phyloP scores from a whole-genome alignment of 2,329 filamentous ascomycete species.

The Cytospora schulzeri region DNA sequence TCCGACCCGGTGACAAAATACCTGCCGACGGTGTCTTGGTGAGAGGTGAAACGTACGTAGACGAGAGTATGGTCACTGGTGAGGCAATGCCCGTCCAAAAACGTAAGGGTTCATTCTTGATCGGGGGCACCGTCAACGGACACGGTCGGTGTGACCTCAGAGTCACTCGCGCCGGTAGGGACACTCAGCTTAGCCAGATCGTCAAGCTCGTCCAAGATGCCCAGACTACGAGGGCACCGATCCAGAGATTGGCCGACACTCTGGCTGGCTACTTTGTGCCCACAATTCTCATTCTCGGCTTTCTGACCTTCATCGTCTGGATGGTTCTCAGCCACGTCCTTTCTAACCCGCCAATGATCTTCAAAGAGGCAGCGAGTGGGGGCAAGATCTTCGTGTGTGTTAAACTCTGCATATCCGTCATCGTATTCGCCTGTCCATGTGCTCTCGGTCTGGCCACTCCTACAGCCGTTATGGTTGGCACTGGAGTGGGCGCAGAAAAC shows the following conservation, averaged over 20 bases:
- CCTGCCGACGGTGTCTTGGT: slow-evolving; percentile 88
- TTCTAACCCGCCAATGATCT: slow-evolving; percentile 82
- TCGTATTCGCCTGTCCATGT: slow-evolving; percentile 97
- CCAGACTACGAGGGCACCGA: slow-evolving; percentile 90
- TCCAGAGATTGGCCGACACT: slow-evolving; percentile 87
- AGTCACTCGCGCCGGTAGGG: slow-evolving; percentile 87
- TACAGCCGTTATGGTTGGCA: slow-evolving; percentile 98
- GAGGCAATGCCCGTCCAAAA: slow-evolving; percentile 96
- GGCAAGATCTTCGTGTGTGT: slow-evolving; percentile 95
- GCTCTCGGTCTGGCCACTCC: slow-evolving; percentile 94
- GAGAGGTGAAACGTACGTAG: slow-evolving; percentile 87
- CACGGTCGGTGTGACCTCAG: slow-evolving; percentile 89
- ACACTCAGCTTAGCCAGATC: slow-evolving; percentile 97
- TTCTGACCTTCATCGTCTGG: slow-evolving; percentile 86
- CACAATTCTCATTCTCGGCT: slow-evolving; percentile 79
- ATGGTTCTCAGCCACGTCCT: slow-evolving; percentile 92
- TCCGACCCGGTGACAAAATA: slow-evolving; percentile 94
- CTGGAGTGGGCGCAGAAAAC: slow-evolving; percentile 92
- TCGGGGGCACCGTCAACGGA: slow-evolving; percentile 95
- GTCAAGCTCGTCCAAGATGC: slow-evolving; percentile 98
- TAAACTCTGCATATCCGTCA: slow-evolving; percentile 96
- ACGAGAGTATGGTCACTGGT: slow-evolving; percentile 98
- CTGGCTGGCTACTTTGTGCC: slow-evolving; percentile 95
- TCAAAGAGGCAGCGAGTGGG: slow-evolving; percentile 76
- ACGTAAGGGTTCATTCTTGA: slow-evolving; percentile 74